Conservation (phyloP, 192 early-diverging fungal genomes). For the Podila epigama region DNA sequence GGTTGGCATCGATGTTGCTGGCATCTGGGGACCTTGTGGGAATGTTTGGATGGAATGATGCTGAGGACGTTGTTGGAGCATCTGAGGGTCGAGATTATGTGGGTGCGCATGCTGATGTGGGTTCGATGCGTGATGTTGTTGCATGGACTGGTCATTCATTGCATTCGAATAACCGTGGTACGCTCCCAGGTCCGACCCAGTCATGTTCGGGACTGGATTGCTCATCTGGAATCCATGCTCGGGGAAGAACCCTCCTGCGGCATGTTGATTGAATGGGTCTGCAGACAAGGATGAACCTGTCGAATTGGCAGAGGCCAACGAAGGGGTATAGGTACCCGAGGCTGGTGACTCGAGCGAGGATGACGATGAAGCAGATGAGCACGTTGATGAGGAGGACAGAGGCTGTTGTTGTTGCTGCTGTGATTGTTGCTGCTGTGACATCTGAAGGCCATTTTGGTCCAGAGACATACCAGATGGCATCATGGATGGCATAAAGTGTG, state of each 20-base stretch:
- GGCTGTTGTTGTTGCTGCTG: background rate
- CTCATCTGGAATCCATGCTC: conserved; percentile 1
- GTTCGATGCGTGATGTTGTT: conserved; percentile 1
- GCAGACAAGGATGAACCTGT: conserved; percentile 18
- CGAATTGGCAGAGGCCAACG: conserved; percentile 26
- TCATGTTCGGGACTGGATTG: background rate
- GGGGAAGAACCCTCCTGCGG: background rate
- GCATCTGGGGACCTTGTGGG: background rate
- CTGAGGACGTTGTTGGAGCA: conserved; percentile 9
- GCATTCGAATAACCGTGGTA: too few relatives aligned
- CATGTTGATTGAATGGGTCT: conserved; percentile 1
- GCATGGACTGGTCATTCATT: background rate
- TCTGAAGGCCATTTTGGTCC: conserved; percentile 22
- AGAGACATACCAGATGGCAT: conserved; percentile 12
- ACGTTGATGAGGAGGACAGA: background rate
- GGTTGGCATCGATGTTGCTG: conserved; percentile 13
- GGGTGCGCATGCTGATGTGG: conserved; percentile 2
- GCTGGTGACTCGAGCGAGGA: conserved; percentile 11
- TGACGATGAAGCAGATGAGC: conserved; percentile 8
- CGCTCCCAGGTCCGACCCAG: too few relatives aligned
- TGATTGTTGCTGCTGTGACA: background rate
- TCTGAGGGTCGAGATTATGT: conserved; percentile 8
- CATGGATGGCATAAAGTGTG: conserved; percentile 13
- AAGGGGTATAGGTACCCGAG: conserved; percentile 11
- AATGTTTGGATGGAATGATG: conserved; percentile 14